Evolutionary conservation across 257 asterid genomes (phyloP), one percentile per base, ranked within the genome.

Genomic region (Euphrasia confusa): DNA sequence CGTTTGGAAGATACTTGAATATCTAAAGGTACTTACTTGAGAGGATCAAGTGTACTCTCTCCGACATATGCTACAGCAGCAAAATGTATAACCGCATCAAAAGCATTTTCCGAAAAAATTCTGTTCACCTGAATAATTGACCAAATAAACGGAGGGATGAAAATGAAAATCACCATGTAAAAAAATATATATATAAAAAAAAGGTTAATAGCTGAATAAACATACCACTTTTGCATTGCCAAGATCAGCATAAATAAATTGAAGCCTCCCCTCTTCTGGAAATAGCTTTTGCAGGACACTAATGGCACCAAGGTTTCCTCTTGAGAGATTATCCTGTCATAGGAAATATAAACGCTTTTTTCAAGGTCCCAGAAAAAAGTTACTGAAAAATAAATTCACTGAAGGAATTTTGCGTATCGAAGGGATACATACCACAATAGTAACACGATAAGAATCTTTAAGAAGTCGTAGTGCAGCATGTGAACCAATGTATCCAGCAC

Each of bases 41-140:
- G 85, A 37, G 98, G 98, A 74, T 91, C 80, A 15, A 84, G 78
- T 5, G 96, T 88, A 72, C 98, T 91, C 83, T 91, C 98, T 55
- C 96, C 98, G 50, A 88, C 98, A 78, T 91, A 91, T 53, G 98
- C 98, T 37, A 91, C 98, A 14, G 96, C 98, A 15, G 98, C 96
- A 75, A 91, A 91, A 78, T 91, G 98, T 84, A 91, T 81, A 67
- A 85, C 92, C 0, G 86, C 95, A 65, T 88, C 90, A 72, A 88
- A 81, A 26, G 81, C 86, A 68, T 83, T 85, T 64, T 80, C 86
- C 2, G 83, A 72, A 54, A 88, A 88, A 21, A 85, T 73, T 63
- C 72, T 86, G 75, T 66, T 77, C 47, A 91, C 92, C 98, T 91
- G 81, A 57, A 74, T 54, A 14, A 67, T 63, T 42, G 65, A 69